Base-by-base conservation (phyloP, 2,329 filamentous ascomycete species). In the Trichoderma sp. region DNA sequence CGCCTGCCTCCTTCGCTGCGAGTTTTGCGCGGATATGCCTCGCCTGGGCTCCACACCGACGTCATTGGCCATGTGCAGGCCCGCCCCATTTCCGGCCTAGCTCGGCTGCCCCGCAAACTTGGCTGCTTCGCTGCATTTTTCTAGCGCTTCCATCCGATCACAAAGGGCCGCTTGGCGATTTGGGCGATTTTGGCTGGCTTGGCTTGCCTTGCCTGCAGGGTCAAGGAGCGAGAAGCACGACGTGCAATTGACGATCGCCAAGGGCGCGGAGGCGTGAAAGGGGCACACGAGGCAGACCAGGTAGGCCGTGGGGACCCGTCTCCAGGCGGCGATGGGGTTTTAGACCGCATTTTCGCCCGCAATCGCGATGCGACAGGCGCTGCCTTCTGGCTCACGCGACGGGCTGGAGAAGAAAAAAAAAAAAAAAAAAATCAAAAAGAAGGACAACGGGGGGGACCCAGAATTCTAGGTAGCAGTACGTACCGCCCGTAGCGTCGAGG, bases 41-140 rank as follows among this genome's bases (percentile, higher is more conserved):
- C 60, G 60, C 49, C 32, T 55, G 46, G 32, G 11, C 49, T 37
- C 60, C 60, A 64, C 60, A 55, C 4, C 49, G 63, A 66, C 63
- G 63, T 66, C 63, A 66, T 66, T 51, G 54, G 54, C 52, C 63
- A 66, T 66, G 63, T 66, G 63, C 24, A 32, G 49, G 37, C 39
- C 28, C 21, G 10, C n/a, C 28, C 63, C 63, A 37, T 58, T 49
- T 59, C 30, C 16, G 39, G 54, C 18, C 18, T 66, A 66, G 63
- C 54, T 56, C 63, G 39, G 54, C 32, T 66, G 63, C 63, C 63
- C 63, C 63, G 63, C 63, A 66, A 66, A 66, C 63, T 66, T 66
- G 54, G 63, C 63, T 58, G 63, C 63, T 66, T 66, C 63, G 63
- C 63, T 66, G 63, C 63, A 59, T 66, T 66, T 66, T 66, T 66